Evolutionary conservation across 1,284 basidiomycete species (phyloP).

Genomic region (Amylostereum areolatum): DNA sequence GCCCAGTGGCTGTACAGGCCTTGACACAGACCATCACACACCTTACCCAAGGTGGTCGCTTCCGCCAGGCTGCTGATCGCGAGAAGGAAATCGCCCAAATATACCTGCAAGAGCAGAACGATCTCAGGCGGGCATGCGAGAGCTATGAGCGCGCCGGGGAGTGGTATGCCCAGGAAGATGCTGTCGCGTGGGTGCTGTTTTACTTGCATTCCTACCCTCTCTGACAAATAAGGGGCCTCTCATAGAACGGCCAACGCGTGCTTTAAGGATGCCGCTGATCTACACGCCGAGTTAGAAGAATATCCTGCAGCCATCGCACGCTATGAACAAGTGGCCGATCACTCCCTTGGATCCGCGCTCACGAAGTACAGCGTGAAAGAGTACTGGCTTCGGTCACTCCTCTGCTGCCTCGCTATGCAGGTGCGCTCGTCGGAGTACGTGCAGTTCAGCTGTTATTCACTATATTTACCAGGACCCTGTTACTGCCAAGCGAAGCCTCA

Average conservation of each 20-base stretch:
- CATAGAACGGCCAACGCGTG: conserved; percentile 90
- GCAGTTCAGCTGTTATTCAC: conserved; percentile 1
- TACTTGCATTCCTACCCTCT: no score
- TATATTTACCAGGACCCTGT: conserved; percentile 64
- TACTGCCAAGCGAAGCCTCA: conserved; percentile 75
- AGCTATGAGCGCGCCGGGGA: conserved; percentile 92
- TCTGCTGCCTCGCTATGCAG: conserved; percentile 88
- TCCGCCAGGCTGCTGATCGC: conserved; percentile 95
- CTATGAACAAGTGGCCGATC: conserved; percentile 88
- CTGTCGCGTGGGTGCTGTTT: conserved; percentile 70
- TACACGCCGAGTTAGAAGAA: conserved; percentile 86
- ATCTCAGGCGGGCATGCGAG: conserved; percentile 80
- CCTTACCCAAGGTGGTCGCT: conserved; percentile 82
- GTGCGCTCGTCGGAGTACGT: conserved; percentile 40
- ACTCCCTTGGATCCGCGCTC: conserved; percentile 76
- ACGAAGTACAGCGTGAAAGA: conserved; percentile 99
- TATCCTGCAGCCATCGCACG: conserved; percentile 82
- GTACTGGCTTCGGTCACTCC: conserved; percentile 85
- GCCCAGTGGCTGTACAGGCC: conserved; percentile 85
- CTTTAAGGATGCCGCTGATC: conserved; percentile 93
- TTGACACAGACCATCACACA: conserved; percentile 81
- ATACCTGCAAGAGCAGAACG: conserved; percentile 73
- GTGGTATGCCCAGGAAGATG: conserved; percentile 97
- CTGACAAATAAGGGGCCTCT: no score
- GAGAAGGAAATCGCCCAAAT: conserved; percentile 97